Base-by-base conservation (phyloP, 805 yeast genomes). In the Ascoidea tarda region DNA sequence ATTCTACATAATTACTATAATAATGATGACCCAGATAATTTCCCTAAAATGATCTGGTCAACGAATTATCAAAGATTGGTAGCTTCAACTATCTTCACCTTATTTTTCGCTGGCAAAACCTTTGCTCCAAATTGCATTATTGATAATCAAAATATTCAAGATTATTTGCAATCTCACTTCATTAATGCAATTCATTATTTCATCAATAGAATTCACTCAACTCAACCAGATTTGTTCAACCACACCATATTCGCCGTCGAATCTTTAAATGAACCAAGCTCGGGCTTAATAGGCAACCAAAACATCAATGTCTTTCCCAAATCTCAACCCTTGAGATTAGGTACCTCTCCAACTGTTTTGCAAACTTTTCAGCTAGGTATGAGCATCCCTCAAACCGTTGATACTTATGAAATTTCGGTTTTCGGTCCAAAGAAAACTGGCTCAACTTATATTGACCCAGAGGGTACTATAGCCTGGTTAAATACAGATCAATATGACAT, bases 21-120 rank as follows among this genome's bases (percentile, higher is more conserved):
- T 32, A 61, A 67, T 1, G 71, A 66, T n/a, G 65, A 71, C 48
- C 77, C 79, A 6, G 53, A 50, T 6, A 50, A 47, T 10, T 85
- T 77, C 63, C 88, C 89, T 5, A 84, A 86, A 60, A 90, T 90
- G 97, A 71, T 89, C 42, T 90, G 97, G 97, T 81, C 96, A 0
- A 81, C 96, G 0, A 90, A 90, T 65, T 88, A 89, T 62, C 77
- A 72, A 55, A 73, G 93, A 44, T 69, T 88, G 54, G 96, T 88
- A 1, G 72, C 84, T 44, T 76, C 79, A 55, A 81, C 85, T 6
- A 87, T 90, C 93, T 88, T 88, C 65, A 85, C 95, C 0, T 63
- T 87, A 59, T 90, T 90, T 62, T 89, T 85, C 67, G 82, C 84
- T 1, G 97, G 97, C 2, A 73, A 73, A 51, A 67, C 71, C 14